Conservation (phyloP, 345 rosid genomes). For the Eucalyptus guilfoylei region DNA sequence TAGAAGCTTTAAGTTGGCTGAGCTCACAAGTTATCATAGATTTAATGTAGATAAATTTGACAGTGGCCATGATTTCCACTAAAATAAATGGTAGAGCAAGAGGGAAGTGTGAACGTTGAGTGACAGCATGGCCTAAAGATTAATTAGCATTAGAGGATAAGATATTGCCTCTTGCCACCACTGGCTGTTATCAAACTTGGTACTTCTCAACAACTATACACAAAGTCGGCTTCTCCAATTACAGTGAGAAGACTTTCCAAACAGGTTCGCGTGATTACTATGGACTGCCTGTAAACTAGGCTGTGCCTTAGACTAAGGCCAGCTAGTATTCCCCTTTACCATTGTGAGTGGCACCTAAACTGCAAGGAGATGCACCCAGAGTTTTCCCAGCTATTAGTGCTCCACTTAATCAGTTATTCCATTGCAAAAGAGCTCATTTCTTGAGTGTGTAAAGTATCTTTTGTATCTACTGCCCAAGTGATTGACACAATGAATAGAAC, state of each 20-base stretch:
- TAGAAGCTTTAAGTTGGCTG: background rate
- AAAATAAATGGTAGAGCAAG: background rate
- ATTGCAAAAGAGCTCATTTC: background rate
- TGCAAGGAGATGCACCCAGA: background rate
- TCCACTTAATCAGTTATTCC: background rate
- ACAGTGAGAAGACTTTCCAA: background rate
- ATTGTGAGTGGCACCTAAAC: background rate
- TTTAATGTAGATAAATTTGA: background rate
- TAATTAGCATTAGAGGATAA: background rate
- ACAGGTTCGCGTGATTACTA: background rate
- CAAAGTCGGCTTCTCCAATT: background rate
- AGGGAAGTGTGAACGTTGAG: background rate
- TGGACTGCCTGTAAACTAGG: background rate
- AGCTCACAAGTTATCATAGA: background rate
- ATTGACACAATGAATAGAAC: background rate
- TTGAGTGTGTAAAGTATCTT: background rate
- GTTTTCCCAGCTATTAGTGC: background rate
- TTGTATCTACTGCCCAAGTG: background rate
- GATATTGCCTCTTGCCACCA: background rate
- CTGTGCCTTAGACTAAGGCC: background rate
- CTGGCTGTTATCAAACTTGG: background rate
- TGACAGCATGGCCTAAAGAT: background rate
- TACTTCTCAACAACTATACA: background rate
- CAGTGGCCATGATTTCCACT: background rate
- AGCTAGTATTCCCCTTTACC: background rate